Conservation (phyloP, 2,329 filamentous ascomycete species). For the Penicillium polonicum region DNA sequence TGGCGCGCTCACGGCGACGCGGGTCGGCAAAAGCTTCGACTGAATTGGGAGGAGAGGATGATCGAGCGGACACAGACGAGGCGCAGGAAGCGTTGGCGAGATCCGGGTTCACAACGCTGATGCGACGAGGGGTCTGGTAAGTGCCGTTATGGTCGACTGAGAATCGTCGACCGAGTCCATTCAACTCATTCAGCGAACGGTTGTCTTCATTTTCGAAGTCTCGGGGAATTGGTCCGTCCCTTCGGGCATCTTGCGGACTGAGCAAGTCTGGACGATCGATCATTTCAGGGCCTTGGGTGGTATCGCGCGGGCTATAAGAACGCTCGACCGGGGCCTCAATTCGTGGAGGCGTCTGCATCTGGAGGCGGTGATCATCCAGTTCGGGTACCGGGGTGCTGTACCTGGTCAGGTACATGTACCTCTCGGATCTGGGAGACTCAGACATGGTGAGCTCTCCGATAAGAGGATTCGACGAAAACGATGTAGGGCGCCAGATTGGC, state of each 20-base stretch:
- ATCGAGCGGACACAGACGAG: conserved; percentile 60
- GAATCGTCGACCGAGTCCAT: conserved; percentile 37
- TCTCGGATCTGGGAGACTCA: conserved; percentile 64
- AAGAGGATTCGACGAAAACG: neutral
- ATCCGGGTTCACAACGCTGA: conserved; percentile 41
- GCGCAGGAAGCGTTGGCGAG: conserved; percentile 44
- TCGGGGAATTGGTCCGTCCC: conserved; percentile 56
- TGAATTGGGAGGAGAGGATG: conserved; percentile 87
- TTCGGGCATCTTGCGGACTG: conserved; percentile 48
- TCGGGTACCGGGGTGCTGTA: conserved; percentile 64
- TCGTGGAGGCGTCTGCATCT: conserved; percentile 38
- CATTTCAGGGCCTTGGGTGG: conserved; percentile 48
- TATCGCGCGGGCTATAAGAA: conserved; percentile 36
- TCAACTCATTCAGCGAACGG: conserved; percentile 36
- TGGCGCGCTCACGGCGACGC: conserved; percentile 74
- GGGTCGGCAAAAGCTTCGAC: conserved; percentile 96
- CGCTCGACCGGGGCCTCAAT: conserved; percentile 40
- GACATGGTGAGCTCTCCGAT: conserved; percentile 38
- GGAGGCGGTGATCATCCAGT: conserved; percentile 79
- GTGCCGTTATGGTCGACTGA: conserved; percentile 45
- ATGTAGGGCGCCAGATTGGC: conserved; percentile 23
- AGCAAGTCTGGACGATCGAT: conserved; percentile 50
- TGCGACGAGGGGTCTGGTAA: conserved; percentile 34
- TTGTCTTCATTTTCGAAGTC: conserved; percentile 91
- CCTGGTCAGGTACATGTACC: conserved; percentile 56